Percentiles rank a stretch among this genome's conserved stretches.
phyloP scores from a whole-genome alignment of 345 rosid species.

The Populus alba region DNA sequence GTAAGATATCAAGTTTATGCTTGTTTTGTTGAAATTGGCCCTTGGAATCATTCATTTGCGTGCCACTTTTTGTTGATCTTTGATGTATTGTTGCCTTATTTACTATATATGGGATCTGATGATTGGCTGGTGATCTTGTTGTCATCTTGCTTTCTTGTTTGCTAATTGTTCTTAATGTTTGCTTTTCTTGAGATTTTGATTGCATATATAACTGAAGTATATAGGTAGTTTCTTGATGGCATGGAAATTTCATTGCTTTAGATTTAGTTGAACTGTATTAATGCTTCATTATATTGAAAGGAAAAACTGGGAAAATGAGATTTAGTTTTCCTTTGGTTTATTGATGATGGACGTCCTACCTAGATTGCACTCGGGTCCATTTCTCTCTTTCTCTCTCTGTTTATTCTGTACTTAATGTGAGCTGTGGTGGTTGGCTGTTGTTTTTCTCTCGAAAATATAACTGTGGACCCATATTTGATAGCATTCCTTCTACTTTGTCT shows the following conservation, averaged over 20 bases:
- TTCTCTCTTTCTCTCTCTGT: not conserved
- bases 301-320: not conserved
- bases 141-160: not conserved
- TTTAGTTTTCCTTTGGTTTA: not conserved
- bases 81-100: not conserved
- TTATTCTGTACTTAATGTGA: not conserved
- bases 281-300: not conserved
- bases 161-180: not conserved
- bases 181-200: not conserved
- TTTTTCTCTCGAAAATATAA: not conserved
- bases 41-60: not conserved
- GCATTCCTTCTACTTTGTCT: not conserved
- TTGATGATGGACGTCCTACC: not conserved
- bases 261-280: not conserved
- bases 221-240: not conserved
- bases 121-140: slow-evolving; percentile 1
- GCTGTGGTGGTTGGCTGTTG: not conserved
- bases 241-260: not conserved
- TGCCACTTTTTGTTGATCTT: not conserved
- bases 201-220: not conserved
- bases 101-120: slow-evolving; percentile 7
- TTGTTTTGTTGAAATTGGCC: not conserved
- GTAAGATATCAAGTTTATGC: not conserved
- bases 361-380: not conserved
- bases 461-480: not conserved